These are phyloP conservation scores for Aspergillus bertholletiae DNA, from an alignment of 495 filamentous ascomycete genomes.

Conservation along the genomic window DNA sequence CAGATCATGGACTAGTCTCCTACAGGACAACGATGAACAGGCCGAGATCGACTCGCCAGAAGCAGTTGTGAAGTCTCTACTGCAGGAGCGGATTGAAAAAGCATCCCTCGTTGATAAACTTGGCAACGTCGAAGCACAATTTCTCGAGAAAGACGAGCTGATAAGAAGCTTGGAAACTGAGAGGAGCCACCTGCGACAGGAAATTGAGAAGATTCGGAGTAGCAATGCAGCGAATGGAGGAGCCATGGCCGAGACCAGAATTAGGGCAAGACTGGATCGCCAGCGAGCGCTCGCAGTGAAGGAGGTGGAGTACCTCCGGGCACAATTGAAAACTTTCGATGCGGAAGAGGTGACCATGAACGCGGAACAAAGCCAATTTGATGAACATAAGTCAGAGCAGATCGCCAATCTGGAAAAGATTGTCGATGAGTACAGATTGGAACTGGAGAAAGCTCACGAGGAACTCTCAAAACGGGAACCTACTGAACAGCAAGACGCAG, in stretches of 20 bases:
- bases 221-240: slow-evolving; percentile 29
- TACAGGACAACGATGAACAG: slow-evolving; percentile 62
- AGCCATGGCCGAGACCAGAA: slow-evolving; percentile 44
- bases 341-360: slow-evolving; percentile 85
- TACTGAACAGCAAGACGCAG: slow-evolving; percentile 29
- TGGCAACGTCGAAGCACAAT: slow-evolving; percentile 74
- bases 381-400: slow-evolving; percentile 70
- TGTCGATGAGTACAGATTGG: slow-evolving; percentile 83
- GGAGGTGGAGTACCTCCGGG: slow-evolving; percentile 90
- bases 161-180: slow-evolving; percentile 72
- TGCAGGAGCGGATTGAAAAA: slow-evolving; percentile 77
- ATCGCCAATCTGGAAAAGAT: slow-evolving; percentile 80
- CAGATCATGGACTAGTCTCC: slow-evolving; percentile 79
- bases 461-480: slow-evolving; percentile 65
- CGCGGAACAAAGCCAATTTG: slow-evolving; percentile 60
- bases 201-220: slow-evolving; percentile 66
- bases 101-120: slow-evolving; percentile 72
- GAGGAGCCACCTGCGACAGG: slow-evolving; percentile 51
- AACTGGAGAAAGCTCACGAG: slow-evolving; percentile 68
- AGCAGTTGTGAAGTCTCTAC: slow-evolving; percentile 75
- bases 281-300: slow-evolving; percentile 82
- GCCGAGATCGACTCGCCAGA: slow-evolving; percentile 85
- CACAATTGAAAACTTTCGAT: slow-evolving; percentile 88
- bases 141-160: slow-evolving; percentile 72
- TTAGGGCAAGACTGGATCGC: slow-evolving; percentile 72